Base-by-base conservation (phyloP, 2,329 filamentous ascomycete species). In the Colletotrichum lupini region DNA sequence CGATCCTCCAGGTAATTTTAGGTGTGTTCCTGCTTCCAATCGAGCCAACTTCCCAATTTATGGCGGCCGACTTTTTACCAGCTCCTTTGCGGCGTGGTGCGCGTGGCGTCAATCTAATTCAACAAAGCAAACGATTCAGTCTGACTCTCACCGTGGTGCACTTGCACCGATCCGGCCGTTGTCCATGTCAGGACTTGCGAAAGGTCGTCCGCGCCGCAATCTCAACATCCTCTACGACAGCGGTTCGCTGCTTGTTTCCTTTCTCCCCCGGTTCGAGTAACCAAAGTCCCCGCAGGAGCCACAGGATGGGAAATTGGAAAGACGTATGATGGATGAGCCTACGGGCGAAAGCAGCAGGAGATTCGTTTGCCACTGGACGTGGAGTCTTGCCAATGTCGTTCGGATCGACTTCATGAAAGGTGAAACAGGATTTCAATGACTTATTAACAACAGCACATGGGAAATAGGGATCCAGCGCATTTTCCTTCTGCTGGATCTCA, bases 101-200 rank as follows among this genome's bases (percentile, higher is more conserved):
- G 49, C 56, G 57, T 46, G n/a, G 35, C 42, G 32, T 49, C 19
- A 22, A 49, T 19, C 19, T 58, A 58, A 55, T n/a, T 64, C 26
- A 32, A 42, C 37, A n/a, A 52, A 35, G 19, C 22, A 32, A 5
- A 52, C 19, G 16, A 52, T 11, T 22, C 37, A 49, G 42, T 22
- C 19, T 19, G 1, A 14, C 26, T 53, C 49, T 58, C 57, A 49
- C 65, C 64, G 37, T 58, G 30, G 11, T 26, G 26, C 69, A 42
- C 69, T 72, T 72, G 28, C 28, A 69, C 64, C 30, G 19, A 69
- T 37, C 14, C 6, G 69, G 66, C 19, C 42, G 63, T 63, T 42
- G 24, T 26, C 9, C 53, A 52, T n/a, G 11, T 30, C 65, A 1
- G 63, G 42, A 22, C 64, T n/a, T 49, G 2, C 19, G 19, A 22